Evolutionary conservation across 2,329 filamentous ascomycete species (phyloP).

Genomic region (Colletotrichum melonis): DNA sequence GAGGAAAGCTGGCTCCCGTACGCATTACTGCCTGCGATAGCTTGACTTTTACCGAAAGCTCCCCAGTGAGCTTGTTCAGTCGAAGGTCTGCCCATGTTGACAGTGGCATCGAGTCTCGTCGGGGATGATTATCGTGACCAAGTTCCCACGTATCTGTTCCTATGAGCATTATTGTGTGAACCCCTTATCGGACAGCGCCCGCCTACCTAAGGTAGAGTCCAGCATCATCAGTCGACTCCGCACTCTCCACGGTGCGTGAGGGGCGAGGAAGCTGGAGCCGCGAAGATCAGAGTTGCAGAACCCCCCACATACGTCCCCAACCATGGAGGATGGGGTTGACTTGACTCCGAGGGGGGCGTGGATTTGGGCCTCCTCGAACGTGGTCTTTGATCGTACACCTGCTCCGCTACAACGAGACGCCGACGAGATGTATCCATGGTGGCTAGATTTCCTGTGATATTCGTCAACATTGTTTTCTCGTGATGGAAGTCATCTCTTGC

Average conservation of each 20-base stretch:
- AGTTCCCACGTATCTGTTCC: no score
- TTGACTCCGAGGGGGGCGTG: background rate
- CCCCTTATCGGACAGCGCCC: background rate
- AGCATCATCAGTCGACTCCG: slow-evolving; percentile 18
- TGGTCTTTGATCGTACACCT: background rate
- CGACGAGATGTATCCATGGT: background rate
- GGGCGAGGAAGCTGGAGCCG: background rate
- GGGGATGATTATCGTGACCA: background rate
- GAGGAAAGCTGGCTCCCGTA: background rate
- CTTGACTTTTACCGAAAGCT: background rate
- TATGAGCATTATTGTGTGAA: background rate
- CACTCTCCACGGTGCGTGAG: slow-evolving; percentile 13
- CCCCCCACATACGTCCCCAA: slow-evolving; percentile 24
- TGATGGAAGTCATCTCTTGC: background rate
- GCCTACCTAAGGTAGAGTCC: background rate
- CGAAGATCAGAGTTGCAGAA: background rate
- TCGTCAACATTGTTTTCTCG: background rate
- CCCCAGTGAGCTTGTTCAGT: background rate
- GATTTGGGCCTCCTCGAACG: slow-evolving; percentile 17
- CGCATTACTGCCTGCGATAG: background rate
- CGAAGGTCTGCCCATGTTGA: background rate
- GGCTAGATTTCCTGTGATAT: background rate
- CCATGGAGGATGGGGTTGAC: slow-evolving; percentile 22
- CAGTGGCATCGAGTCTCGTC: background rate
- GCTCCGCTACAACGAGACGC: background rate